Conservation (phyloP, 2,329 filamentous ascomycete genomes). For the Macroventuria anomochaeta region DNA sequence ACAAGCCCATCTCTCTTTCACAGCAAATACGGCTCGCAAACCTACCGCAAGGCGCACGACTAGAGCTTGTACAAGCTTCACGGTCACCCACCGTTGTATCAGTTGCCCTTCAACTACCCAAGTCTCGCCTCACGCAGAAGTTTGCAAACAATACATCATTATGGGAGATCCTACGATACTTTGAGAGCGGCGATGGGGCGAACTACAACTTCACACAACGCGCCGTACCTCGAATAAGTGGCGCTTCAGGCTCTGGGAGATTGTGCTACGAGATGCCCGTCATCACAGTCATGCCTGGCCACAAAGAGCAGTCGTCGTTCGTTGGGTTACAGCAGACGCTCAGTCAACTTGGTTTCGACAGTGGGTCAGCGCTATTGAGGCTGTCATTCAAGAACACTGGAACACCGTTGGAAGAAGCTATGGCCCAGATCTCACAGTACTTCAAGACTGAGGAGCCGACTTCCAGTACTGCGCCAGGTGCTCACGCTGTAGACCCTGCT, state of each 20-base stretch:
- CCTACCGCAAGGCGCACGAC: constrained; percentile 82
- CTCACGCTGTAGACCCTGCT: constrained; percentile 36
- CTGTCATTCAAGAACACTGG: constrained; percentile 78
- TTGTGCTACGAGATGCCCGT: constrained; percentile 88
- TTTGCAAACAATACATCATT: constrained; percentile 86
- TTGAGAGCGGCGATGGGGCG: constrained; percentile 67
- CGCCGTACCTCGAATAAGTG: constrained; percentile 70
- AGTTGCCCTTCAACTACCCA: constrained; percentile 84
- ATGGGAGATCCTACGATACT: constrained; percentile 89
- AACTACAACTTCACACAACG: constrained; percentile 82
- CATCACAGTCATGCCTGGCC: constrained; percentile 75
- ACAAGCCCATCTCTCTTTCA: constrained; percentile 85
- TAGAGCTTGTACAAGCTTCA: constrained; percentile 88
- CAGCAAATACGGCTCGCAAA: constrained; percentile 83
- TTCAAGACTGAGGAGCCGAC: constrained; percentile 61
- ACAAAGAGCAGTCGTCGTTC: constrained; percentile 75
- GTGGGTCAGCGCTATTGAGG: constrained; percentile 78
- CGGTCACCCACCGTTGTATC: constrained; percentile 85
- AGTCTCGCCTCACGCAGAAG: constrained; percentile 78
- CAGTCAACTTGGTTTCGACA: constrained; percentile 84
- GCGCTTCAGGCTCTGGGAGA: constrained; percentile 68
- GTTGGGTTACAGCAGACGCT: constrained; percentile 87
- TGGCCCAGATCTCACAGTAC: constrained; percentile 78
- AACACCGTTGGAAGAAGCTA: constrained; percentile 82
- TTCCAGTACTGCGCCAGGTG: constrained; percentile 35